phyloP scores from a whole-genome alignment of 345 rosid genomes.

The Boechera retrofracta region DNA sequence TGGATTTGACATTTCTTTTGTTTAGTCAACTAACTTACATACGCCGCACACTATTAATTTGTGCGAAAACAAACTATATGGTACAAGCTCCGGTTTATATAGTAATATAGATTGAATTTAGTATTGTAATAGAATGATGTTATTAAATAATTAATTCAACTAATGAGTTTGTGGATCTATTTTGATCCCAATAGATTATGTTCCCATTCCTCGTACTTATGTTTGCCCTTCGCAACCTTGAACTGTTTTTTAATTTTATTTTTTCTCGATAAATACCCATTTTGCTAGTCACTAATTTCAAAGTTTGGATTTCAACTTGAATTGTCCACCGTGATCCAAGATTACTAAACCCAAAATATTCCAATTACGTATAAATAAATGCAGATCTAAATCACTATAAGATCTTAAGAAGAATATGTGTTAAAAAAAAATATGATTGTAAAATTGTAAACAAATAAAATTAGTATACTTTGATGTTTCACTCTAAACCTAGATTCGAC shows the following conservation, averaged over 20 bases:
- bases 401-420: not conserved
- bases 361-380: not conserved
- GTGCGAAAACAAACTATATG: too few species aligned
- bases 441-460: not conserved
- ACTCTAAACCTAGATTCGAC: not conserved
- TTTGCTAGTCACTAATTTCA: constrained; percentile 17
- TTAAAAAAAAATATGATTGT: not conserved
- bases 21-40: not conserved
- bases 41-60: not conserved
- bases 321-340: constrained; percentile 30
- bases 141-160: not conserved
- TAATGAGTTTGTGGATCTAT: constrained; percentile 30
- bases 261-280: constrained; percentile 1
- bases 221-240: not conserved
- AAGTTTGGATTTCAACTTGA: not conserved
- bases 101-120: not conserved
- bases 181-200: constrained; percentile 28
- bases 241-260: constrained; percentile 13
- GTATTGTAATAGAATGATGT: not conserved
- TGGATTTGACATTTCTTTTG: constrained; percentile 4
- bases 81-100: not conserved
- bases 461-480: not conserved
- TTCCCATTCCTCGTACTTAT: constrained; percentile 18
- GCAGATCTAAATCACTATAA: not conserved
- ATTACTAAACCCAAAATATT: constrained; percentile 7